A percentile compares a stretch with the other conserved stretches of the same genome.
Conservation (phyloP, 1,284 basidiomycete species). For the Athelia psychrophila region DNA sequence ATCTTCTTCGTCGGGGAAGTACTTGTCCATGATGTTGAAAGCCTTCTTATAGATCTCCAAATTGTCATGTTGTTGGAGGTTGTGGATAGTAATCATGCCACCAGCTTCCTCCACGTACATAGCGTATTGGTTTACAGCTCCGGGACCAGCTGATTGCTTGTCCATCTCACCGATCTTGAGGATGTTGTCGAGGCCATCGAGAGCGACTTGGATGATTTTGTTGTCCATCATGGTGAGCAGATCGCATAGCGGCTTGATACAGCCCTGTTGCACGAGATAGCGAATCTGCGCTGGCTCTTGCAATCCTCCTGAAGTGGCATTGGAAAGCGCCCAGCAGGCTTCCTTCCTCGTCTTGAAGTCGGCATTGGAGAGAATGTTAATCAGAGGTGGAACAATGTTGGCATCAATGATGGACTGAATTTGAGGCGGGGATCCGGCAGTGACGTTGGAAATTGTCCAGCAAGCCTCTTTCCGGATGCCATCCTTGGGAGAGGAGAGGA, state of each 20-base stretch:
- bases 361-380: slow-evolving; percentile 96
- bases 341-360: slow-evolving; percentile 99
- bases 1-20: slow-evolving; percentile 87
- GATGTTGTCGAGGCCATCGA: slow-evolving; percentile 98
- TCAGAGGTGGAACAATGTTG: slow-evolving; percentile 95
- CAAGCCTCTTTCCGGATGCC: slow-evolving; percentile 97
- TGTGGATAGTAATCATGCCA: slow-evolving; percentile 98
- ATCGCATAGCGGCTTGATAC: slow-evolving; percentile 98
- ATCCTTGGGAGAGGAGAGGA: slow-evolving; percentile 95
- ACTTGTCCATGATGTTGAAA: slow-evolving; percentile 99
- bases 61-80: slow-evolving; percentile 99
- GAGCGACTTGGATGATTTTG: slow-evolving; percentile 98
- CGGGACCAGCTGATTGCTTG: slow-evolving; percentile 81
- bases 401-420: slow-evolving; percentile 90
- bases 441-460: slow-evolving; percentile 99
- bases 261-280: slow-evolving; percentile 96
- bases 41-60: slow-evolving; percentile 99
- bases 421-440: slow-evolving; percentile 94
- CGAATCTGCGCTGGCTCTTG: slow-evolving; percentile 98
- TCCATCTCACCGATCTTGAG: slow-evolving; percentile 98
- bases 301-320: slow-evolving; percentile 96
- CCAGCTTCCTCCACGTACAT: slow-evolving; percentile 96
- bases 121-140: slow-evolving; percentile 91
- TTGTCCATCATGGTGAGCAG: slow-evolving; percentile 98
- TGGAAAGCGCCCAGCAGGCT: slow-evolving; percentile 99